Evolutionary conservation across 805 yeast genomes (phyloP).

Genomic region (Ogataea pini): DNA sequence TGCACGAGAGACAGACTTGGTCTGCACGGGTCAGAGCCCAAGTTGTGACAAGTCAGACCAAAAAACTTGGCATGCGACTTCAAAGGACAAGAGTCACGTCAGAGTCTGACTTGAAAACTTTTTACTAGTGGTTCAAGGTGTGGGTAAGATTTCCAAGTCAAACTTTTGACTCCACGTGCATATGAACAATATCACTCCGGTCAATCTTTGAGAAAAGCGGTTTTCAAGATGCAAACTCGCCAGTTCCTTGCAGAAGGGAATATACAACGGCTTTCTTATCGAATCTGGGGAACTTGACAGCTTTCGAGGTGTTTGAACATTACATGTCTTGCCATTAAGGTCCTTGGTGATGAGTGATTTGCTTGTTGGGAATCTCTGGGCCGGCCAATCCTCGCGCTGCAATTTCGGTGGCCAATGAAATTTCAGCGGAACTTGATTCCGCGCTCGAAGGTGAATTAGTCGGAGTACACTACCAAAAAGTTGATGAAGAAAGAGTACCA

Average conservation of each 20-base stretch:
- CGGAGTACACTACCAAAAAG: background rate
- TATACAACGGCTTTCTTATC: slow-evolving; percentile 8
- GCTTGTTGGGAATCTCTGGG: background rate
- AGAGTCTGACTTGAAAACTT: slow-evolving; percentile 1
- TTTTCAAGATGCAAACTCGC: slow-evolving; percentile 6
- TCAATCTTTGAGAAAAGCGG: slow-evolving; percentile 3
- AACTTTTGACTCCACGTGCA: slow-evolving; percentile 16
- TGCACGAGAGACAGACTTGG: slow-evolving; percentile 4
- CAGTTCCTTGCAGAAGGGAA: slow-evolving; percentile 9
- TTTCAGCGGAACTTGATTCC: slow-evolving; percentile 3
- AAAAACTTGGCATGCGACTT: slow-evolving; percentile 6
- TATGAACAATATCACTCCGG: slow-evolving; percentile 15
- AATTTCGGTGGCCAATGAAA: slow-evolving; percentile 4
- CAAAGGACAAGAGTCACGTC: background rate
- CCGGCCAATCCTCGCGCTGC: slow-evolving; percentile 8
- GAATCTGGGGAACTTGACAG: slow-evolving; percentile 5
- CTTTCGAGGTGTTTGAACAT: background rate
- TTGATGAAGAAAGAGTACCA: background rate
- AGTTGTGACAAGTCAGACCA: background rate
- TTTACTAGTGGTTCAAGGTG: slow-evolving; percentile 13
- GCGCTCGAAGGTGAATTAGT: slow-evolving; percentile 5
- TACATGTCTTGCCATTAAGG: background rate
- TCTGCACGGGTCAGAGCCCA: slow-evolving; percentile 4
- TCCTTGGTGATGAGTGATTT: background rate
- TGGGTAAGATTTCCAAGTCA: background rate